Conservation (phyloP, 2,329 filamentous ascomycete species). For the Fusarium sp. region DNA sequence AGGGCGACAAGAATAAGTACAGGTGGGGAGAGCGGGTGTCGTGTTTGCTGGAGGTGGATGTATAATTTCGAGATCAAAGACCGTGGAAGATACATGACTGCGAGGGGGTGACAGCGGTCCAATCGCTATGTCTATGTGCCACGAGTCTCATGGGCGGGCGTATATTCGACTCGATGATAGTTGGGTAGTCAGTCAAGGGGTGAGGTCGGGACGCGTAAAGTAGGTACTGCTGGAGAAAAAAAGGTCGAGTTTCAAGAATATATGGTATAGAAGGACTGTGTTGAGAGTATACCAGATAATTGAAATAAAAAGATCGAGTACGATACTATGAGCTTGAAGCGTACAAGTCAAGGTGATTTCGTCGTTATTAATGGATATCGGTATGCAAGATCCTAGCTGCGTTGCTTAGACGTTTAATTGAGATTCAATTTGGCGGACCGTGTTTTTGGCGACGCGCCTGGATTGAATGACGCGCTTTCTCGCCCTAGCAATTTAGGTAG, state of each 20-base stretch:
- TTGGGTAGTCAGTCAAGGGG: constrained; percentile 18
- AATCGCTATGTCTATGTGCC: constrained; percentile 23
- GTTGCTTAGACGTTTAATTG: constrained; percentile 25
- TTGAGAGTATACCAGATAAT: not conserved
- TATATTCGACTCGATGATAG: constrained; percentile 11
- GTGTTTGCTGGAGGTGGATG: constrained; percentile 83
- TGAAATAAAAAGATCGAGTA: not conserved
- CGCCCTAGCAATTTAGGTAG: constrained; percentile 27
- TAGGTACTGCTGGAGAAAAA: constrained; percentile 6
- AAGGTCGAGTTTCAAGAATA: not conserved
- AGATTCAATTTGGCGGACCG: constrained; percentile 43
- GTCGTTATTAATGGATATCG: constrained; percentile 15
- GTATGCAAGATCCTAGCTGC: constrained; percentile 5
- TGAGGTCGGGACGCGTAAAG: constrained; percentile 38
- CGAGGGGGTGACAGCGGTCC: constrained; percentile 19
- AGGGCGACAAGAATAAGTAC: constrained; percentile 93
- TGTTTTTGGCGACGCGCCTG: constrained; percentile 48
- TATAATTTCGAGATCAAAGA: constrained; percentile 91
- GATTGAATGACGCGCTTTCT: constrained; percentile 40
- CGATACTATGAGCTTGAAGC: not conserved
- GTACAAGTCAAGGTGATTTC: constrained; percentile 3
- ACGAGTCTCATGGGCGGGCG: constrained; percentile 45
- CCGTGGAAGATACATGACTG: constrained; percentile 91
- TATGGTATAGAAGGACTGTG: not conserved
- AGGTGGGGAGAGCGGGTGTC: constrained; percentile 90